phyloP scores from a whole-genome alignment of 345 rosid genomes.

The Populus pruinosa region DNA sequence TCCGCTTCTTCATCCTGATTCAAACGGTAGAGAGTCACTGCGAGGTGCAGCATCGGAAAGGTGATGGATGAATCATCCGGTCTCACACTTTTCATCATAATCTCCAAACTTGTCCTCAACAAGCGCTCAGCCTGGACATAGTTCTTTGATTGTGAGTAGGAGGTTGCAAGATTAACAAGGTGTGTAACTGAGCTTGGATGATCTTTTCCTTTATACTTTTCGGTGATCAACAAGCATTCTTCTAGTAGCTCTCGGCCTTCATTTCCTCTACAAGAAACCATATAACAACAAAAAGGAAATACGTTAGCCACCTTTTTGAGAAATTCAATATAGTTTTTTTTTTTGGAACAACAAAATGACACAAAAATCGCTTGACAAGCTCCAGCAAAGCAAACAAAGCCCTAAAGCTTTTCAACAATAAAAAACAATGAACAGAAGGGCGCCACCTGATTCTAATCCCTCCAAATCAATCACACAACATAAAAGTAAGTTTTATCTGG shows the following conservation, averaged over 20 bases:
- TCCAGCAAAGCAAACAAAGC: too few relatives aligned
- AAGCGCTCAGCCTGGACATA: constrained; percentile 74
- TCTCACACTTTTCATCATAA: constrained; percentile 42
- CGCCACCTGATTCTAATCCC: too few relatives aligned
- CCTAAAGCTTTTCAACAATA: too few relatives aligned
- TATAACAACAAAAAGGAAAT: constrained; percentile 2
- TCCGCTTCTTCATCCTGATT: constrained; percentile 78
- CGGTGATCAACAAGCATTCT: constrained; percentile 71
- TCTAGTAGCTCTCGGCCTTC: constrained; percentile 83
- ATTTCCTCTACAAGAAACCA: constrained; percentile 44
- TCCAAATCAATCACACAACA: too few relatives aligned
- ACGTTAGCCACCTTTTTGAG: too few relatives aligned
- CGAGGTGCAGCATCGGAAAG: constrained; percentile 75
- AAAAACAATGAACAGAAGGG: too few relatives aligned
- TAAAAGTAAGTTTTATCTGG: neutral
- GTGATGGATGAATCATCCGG: constrained; percentile 71
- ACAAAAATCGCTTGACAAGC: too few relatives aligned
- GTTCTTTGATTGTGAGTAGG: constrained; percentile 62
- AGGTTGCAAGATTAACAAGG: constrained; percentile 75
- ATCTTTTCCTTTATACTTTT: constrained; percentile 60
- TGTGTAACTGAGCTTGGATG: constrained; percentile 69
- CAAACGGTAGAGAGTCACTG: constrained; percentile 65
- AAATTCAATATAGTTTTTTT: too few relatives aligned
- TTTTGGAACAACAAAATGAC: neutral
- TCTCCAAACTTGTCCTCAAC: constrained; percentile 63